phyloP scores from a whole-genome alignment of 108 stramenopile species.

The Pseudonitzschia multiseries region DNA sequence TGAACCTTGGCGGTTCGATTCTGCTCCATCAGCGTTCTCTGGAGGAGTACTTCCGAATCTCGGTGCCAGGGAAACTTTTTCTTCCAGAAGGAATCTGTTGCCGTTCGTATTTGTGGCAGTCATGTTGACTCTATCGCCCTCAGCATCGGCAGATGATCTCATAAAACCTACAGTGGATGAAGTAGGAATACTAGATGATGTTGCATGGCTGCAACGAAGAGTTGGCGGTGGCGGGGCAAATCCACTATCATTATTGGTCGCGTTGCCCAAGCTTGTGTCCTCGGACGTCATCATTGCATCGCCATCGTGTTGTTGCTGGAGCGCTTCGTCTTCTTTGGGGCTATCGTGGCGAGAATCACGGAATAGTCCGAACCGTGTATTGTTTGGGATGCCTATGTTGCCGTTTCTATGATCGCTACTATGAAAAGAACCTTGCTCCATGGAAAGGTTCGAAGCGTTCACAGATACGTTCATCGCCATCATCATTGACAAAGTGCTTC shows the following conservation, averaged over 20 bases:
- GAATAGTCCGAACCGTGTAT: not conserved
- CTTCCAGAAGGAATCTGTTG: not conserved
- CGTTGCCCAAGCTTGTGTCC: not conserved
- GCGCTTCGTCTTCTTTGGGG: not conserved
- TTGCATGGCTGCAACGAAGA: not conserved
- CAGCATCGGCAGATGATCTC: not conserved
- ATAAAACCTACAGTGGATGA: not conserved
- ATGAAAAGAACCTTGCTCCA: not conserved
- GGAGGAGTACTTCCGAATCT: not conserved
- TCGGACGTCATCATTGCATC: slow-evolving; percentile 6
- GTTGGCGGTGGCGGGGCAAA: not conserved
- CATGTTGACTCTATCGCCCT: not conserved
- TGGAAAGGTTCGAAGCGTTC: not conserved
- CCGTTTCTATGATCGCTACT: not conserved
- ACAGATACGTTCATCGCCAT: not conserved
- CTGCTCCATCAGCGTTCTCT: not conserved
- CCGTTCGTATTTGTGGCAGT: not conserved
- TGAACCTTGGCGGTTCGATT: not conserved
- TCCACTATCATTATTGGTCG: not conserved
- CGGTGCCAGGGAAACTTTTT: not conserved
- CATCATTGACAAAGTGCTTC: slow-evolving; percentile 1
- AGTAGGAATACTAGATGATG: not conserved
- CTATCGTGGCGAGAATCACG: slow-evolving; percentile 13
- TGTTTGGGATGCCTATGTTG: too few relatives aligned
- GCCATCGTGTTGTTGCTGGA: not conserved